A percentile compares a stretch with the other conserved stretches of the same genome.
Conservation (phyloP, 2,329 filamentous ascomycete species). For the Amauroascus niger region DNA sequence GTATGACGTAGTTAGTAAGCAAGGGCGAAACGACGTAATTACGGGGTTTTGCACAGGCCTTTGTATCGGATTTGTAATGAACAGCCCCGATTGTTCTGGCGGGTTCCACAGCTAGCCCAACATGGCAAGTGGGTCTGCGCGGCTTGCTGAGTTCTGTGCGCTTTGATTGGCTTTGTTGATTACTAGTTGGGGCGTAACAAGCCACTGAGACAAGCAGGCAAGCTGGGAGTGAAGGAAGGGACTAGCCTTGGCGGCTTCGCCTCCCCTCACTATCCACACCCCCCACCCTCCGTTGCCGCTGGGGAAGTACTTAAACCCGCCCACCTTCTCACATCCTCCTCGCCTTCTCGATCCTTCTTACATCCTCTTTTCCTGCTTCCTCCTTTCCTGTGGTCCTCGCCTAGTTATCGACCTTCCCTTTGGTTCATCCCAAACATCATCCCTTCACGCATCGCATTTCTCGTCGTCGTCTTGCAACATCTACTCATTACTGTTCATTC, state of each 20-base stretch:
- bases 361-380: background rate
- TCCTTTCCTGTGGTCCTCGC: background rate
- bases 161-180: background rate
- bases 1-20: conserved; percentile 1
- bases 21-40: background rate
- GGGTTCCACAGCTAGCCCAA: conserved; percentile 2
- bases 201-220: conserved; percentile 2
- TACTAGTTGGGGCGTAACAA: background rate
- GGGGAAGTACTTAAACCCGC: conserved; percentile 29
- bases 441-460: conserved; percentile 12
- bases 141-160: background rate
- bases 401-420: conserved; percentile 10
- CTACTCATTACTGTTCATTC: conserved; percentile 3
- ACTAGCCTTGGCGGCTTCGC: conserved; percentile 8
- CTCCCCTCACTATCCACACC: conserved; percentile 14
- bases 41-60: background rate
- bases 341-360: conserved; percentile 22
- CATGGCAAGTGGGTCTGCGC: background rate
- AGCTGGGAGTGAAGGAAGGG: background rate
- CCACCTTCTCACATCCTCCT: conserved; percentile 20
- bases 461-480: background rate
- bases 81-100: conserved; percentile 1
- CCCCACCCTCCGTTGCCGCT: conserved; percentile 17
- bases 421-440: conserved; percentile 15
- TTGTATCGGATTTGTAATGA: conserved; percentile 1